Evolutionary conservation across 768 basidiomycete species (phyloP), one percentile per base, ranked within the genome.

Genomic region (Suillus decipiens): DNA sequence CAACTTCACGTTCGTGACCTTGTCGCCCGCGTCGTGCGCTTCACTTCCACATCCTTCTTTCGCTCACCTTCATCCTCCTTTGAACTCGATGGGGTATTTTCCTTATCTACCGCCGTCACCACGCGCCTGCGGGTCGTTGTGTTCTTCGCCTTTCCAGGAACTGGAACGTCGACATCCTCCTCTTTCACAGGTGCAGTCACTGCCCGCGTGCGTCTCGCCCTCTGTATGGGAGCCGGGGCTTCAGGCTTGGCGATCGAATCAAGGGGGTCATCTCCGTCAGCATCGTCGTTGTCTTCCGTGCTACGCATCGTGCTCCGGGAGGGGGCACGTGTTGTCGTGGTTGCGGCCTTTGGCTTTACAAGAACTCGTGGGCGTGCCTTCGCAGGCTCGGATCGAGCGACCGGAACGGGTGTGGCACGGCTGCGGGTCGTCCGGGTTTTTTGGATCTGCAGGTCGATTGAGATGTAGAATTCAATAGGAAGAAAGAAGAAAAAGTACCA

Each of bases 11-110:
- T 45, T 34, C 62, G 60, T 31, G 62, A 61, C 31, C 28, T 59
- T 22, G 47, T 62, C 10, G 60, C 36, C 11, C 62, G 48, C 8
- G 31, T 63, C 61, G 57, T 61, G 4, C 60, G 61, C 54, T 61
- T 61, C 45, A 60, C 45, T 19, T 63, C 62, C 7, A 34, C 59
- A n/a, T 63, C 62, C 37, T 63, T 63, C 22, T 60, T 60, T 37
- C n/a, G 28, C 33, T 63, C 62, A 12, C 15, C 31, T 14, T 55
- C 42, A 19, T 63, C 64, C 33, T 65, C 64, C n/a, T 64, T 56
- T n/a, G 63, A 63, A 34, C 50, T 60, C n/a, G 62, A 63, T 15
- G 64, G 64, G 11, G 64, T 64, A 64, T 65, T 65, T 63, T 65
- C 64, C 17, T 65, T 65, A 33, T 65, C 62, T 33, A 41, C 53